phyloP scores from a whole-genome alignment of 148 eudicot genomes.

The Pharnaceum exiguum region DNA sequence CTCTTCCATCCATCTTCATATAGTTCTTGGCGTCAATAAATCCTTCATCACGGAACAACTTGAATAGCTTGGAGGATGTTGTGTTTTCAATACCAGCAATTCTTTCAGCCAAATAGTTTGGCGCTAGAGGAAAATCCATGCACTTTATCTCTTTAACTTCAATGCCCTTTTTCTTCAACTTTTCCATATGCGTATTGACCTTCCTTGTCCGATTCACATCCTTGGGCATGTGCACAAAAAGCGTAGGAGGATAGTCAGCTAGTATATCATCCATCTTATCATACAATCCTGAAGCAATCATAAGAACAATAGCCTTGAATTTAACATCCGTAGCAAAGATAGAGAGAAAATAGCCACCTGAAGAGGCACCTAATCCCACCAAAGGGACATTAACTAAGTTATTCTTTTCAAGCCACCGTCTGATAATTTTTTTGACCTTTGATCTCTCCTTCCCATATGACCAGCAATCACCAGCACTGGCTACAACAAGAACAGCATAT shows the following conservation, averaged over 20 bases:
- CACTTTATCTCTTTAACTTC: conserved; percentile 60
- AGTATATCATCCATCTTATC: conserved; percentile 44
- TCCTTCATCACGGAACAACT: conserved; percentile 46
- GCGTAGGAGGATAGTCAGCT: conserved; percentile 74
- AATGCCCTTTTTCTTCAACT: conserved; percentile 49
- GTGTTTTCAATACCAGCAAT: conserved; percentile 40
- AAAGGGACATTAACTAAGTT: conserved; percentile 58
- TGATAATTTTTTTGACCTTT: conserved; percentile 36
- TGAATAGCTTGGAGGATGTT: conserved; percentile 42
- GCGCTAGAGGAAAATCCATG: conserved; percentile 59
- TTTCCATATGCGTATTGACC: conserved; percentile 35
- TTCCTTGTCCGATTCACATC: conserved; percentile 48
- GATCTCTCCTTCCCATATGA: conserved; percentile 48
- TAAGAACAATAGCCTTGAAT: conserved; percentile 57
- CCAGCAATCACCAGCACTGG: conserved; percentile 73
- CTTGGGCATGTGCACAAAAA: conserved; percentile 96
- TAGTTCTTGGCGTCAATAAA: conserved; percentile 53
- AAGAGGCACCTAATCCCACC: conserved; percentile 91
- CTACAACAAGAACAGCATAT: conserved; percentile 63
- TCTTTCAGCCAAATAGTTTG: conserved; percentile 53
- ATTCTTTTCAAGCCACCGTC: conserved; percentile 58
- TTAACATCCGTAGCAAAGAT: conserved; percentile 56
- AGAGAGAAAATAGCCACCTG: conserved; percentile 91
- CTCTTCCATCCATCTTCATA: conserved; percentile 81
- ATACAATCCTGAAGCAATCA: conserved; percentile 82